These are phyloP conservation scores for Houttuynia cordata DNA, from an alignment of 164 flowering plant genomes.

Conservation along the genomic window DNA sequence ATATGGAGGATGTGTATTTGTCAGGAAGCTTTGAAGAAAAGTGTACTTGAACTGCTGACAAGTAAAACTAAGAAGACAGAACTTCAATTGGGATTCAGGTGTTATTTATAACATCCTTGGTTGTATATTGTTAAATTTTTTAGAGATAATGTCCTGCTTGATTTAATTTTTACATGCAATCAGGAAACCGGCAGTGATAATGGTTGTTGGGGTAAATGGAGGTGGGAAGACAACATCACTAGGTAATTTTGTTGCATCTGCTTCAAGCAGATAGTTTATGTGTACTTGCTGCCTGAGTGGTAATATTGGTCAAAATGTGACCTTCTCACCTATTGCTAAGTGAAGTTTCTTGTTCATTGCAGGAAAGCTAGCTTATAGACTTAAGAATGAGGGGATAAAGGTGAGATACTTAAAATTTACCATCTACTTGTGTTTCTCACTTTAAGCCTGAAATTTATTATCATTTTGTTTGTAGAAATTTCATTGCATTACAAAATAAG, in stretches of 20 bases:
- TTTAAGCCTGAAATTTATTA: no score
- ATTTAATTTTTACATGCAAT: background rate
- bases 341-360: constrained; percentile 10
- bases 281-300: background rate
- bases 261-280: background rate
- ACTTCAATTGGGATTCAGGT: constrained; percentile 89
- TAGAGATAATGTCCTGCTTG: constrained; percentile 2
- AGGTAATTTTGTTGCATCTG: constrained; percentile 28
- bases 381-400: constrained; percentile 85
- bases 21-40: constrained; percentile 86
- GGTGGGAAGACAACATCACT: constrained; percentile 99
- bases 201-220: constrained; percentile 97
- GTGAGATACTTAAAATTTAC: constrained; percentile 20
- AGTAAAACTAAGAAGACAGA: constrained; percentile 64
- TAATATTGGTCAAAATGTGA: background rate
- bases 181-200: constrained; percentile 89
- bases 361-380: constrained; percentile 88
- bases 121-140: background rate
- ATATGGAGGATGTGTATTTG: constrained; percentile 3
- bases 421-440: no score
- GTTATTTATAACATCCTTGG: constrained; percentile 1
- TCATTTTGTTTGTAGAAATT: no score
- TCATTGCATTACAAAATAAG: background rate
- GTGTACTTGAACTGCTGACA: constrained; percentile 62
- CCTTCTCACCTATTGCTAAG: background rate